Percentiles rank a stretch among this genome's conserved stretches.
Evolutionary conservation across 495 filamentous ascomycete genomes (phyloP).

Genomic region (Sordaria brevicollis): DNA sequence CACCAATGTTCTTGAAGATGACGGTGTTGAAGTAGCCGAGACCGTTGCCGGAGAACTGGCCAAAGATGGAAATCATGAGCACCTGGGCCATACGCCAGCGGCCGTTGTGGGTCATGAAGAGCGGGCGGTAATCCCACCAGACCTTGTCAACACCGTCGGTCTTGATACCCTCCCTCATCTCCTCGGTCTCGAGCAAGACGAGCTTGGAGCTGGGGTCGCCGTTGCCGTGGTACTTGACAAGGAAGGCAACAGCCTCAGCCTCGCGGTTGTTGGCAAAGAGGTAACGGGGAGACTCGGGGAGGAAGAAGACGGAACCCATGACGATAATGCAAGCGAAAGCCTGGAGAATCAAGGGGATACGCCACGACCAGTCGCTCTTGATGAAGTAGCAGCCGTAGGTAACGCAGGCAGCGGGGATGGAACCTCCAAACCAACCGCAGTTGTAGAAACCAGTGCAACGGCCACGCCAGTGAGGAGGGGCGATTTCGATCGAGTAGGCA

Average conservation of each 20-base stretch:
- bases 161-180: slow-evolving; percentile 49
- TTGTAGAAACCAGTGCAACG: slow-evolving; percentile 41
- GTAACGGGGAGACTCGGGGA: slow-evolving; percentile 56
- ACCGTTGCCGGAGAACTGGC: slow-evolving; percentile 43
- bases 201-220: slow-evolving; percentile 41
- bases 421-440: slow-evolving; percentile 41
- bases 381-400: slow-evolving; percentile 34
- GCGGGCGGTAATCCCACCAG: slow-evolving; percentile 37
- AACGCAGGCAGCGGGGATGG: slow-evolving; percentile 37
- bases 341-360: slow-evolving; percentile 38
- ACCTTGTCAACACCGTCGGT: slow-evolving; percentile 44
- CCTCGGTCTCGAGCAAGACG: slow-evolving; percentile 45
- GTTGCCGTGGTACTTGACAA: slow-evolving; percentile 51
- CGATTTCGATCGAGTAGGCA: slow-evolving; percentile 36
- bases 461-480: slow-evolving; percentile 41
- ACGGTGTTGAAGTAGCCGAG: slow-evolving; percentile 31
- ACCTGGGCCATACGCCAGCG: slow-evolving; percentile 39
- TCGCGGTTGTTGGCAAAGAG: slow-evolving; percentile 44
- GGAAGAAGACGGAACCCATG: slow-evolving; percentile 42
- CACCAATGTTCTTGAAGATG: slow-evolving; percentile 25
- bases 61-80: slow-evolving; percentile 42
- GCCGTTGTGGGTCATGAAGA: slow-evolving; percentile 32
- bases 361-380: slow-evolving; percentile 32
- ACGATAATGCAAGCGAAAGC: slow-evolving; percentile 36
- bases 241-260: slow-evolving; percentile 42